A percentile compares a stretch with the other conserved stretches of the same genome.
Conservation (phyloP, 2,329 filamentous ascomycete genomes). For the Claviceps spartinae region DNA sequence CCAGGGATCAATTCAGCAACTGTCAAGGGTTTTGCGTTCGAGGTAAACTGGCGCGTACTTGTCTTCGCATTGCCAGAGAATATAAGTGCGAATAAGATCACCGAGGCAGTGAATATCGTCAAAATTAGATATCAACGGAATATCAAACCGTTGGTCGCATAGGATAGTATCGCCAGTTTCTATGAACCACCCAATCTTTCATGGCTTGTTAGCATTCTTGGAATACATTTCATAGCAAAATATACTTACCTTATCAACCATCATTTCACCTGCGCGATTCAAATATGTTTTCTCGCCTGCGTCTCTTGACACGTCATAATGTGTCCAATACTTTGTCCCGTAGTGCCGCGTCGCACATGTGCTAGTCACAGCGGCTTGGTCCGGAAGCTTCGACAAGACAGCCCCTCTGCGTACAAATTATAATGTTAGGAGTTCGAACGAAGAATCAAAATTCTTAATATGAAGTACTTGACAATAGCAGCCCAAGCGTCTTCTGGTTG, state of each 20-base stretch:
- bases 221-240: not conserved
- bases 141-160: not conserved
- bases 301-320: not conserved
- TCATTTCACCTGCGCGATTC: not conserved
- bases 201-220: not conserved
- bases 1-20: too few relatives aligned
- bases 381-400: not conserved
- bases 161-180: not conserved
- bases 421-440: not conserved
- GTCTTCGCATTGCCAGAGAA: not conserved
- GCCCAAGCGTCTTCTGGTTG: constrained; percentile 4
- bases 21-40: too few relatives aligned
- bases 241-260: not conserved
- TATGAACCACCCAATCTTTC: constrained; percentile 1
- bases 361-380: not conserved
- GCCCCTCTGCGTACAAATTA: not conserved
- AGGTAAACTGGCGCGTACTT: not conserved
- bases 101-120: not conserved
- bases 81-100: not conserved
- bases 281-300: not conserved
- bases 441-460: not conserved
- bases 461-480: constrained; percentile 4
- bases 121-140: accelerated
- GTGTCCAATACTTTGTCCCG: accelerated
- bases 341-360: constrained; percentile 1